Conservation (phyloP, 1,284 basidiomycete genomes). For the Peniophora sp. region DNA sequence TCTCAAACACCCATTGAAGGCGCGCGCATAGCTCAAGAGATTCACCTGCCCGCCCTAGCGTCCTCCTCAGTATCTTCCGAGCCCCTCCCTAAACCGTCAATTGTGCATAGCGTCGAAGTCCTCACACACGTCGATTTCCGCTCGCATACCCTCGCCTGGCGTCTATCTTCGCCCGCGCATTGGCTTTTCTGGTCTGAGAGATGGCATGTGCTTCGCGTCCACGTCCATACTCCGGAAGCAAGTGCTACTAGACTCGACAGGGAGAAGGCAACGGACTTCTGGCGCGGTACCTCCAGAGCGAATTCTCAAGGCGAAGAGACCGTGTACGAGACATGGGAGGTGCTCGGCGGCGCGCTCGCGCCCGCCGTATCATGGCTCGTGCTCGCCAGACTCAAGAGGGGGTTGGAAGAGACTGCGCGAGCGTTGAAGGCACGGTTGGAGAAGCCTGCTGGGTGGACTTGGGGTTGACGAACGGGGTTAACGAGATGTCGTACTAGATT, state of each 20-base stretch:
- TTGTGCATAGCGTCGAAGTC: slow-evolving; percentile 15
- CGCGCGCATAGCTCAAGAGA: slow-evolving; percentile 37
- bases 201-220: slow-evolving; percentile 55
- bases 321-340: slow-evolving; percentile 58
- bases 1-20: slow-evolving; percentile 44
- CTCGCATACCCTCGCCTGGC: slow-evolving; percentile 53
- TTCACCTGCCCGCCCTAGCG: slow-evolving; percentile 37
- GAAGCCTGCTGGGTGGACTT: slow-evolving; percentile 2
- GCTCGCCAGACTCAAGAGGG: slow-evolving; percentile 31
- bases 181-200: slow-evolving; percentile 48
- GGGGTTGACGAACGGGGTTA: too few relatives aligned
- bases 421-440: slow-evolving; percentile 50
- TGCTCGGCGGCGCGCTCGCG: slow-evolving; percentile 48
- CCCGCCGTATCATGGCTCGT: slow-evolving; percentile 46
- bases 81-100: slow-evolving; percentile 16
- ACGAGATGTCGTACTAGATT: too few relatives aligned
- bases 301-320: slow-evolving; percentile 36
- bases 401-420: slow-evolving; percentile 48
- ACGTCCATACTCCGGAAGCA: slow-evolving; percentile 16
- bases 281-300: too few relatives aligned
- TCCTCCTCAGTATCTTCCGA: slow-evolving; percentile 40
- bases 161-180: slow-evolving; percentile 27
- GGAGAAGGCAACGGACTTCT: too few relatives aligned
- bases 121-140: slow-evolving; percentile 44
- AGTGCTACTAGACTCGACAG: too few relatives aligned